Conservation (phyloP, 1,284 basidiomycete species). For the Cryptococcus depauperatus region DNA sequence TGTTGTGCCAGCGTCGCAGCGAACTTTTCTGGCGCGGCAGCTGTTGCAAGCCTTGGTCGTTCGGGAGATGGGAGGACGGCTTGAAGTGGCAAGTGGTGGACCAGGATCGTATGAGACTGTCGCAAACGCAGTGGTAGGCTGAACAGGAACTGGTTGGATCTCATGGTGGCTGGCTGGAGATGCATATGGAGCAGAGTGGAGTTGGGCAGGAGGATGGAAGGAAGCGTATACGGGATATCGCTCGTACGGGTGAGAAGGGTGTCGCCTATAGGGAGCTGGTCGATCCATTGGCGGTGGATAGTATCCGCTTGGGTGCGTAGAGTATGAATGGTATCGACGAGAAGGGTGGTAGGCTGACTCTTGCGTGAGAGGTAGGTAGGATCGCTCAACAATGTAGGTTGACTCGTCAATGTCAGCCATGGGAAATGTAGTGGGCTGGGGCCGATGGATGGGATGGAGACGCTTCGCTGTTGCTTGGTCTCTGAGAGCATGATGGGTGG, state of each 20-base stretch:
- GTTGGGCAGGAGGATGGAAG: not conserved
- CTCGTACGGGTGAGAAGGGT: slow-evolving; percentile 24
- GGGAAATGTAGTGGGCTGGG: slow-evolving; percentile 8
- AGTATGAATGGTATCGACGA: not conserved
- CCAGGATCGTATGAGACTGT: slow-evolving; percentile 12
- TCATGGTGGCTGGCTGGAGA: not conserved
- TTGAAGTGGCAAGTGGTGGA: slow-evolving; percentile 14
- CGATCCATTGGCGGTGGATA: slow-evolving; percentile 2
- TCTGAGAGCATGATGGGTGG: not conserved
- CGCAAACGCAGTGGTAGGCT: slow-evolving; percentile 11
- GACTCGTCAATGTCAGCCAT: slow-evolving; percentile 1
- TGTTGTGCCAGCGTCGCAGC: slow-evolving; percentile 38
- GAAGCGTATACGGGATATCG: not conserved
- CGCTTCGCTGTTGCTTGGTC: not conserved
- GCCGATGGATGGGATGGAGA: slow-evolving; percentile 2
- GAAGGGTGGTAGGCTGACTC: not conserved
- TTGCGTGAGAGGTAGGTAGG: not conserved
- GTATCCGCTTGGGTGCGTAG: not conserved
- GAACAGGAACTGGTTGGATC: not conserved
- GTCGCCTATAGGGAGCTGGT: slow-evolving; percentile 19
- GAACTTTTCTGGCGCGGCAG: slow-evolving; percentile 38
- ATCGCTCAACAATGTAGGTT: slow-evolving; percentile 11
- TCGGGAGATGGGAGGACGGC: slow-evolving; percentile 38
- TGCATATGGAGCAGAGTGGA: not conserved
- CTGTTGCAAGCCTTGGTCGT: slow-evolving; percentile 43